Percentiles rank a stretch among this genome's conserved stretches.
phyloP scores from a whole-genome alignment of 352 stramenopile species.

The Phytophthora foliorum region DNA sequence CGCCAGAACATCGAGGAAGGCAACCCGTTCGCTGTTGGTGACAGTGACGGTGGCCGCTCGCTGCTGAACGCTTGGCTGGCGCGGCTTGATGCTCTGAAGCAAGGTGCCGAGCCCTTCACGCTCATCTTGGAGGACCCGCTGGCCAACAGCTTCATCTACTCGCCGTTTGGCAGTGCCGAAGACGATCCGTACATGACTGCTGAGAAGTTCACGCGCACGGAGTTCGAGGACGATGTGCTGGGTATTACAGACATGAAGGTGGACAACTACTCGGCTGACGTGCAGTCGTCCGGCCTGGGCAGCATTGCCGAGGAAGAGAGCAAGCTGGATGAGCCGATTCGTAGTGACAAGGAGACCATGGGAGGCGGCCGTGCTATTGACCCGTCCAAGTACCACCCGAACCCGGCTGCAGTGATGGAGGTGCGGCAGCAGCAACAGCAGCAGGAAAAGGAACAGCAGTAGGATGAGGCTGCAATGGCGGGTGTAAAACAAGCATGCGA shows the following conservation, averaged over 20 bases:
- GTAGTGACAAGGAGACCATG: conserved; percentile 77
- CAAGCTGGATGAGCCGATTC: conserved; percentile 43
- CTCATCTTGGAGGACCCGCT: conserved; percentile 92
- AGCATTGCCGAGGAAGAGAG: conserved; percentile 53
- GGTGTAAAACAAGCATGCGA: conserved; percentile 18
- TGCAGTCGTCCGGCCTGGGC: conserved; percentile 11
- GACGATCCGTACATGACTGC: conserved; percentile 75
- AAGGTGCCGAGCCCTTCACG: conserved; percentile 86
- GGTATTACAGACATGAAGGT: conserved; percentile 95
- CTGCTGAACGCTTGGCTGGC: conserved; percentile 63
- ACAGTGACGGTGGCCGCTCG: conserved; percentile 75
- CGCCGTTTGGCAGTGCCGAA: conserved; percentile 55
- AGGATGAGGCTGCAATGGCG: conserved; percentile 42
- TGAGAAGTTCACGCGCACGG: conserved; percentile 88
- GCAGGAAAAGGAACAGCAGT: conserved; percentile 37
- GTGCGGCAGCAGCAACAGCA: conserved; percentile 52
- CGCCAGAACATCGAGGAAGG: conserved; percentile 76
- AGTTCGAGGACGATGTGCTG: conserved; percentile 94
- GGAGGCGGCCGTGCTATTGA: conserved; percentile 59
- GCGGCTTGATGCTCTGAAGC: conserved; percentile 62
- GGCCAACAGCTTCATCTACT: conserved; percentile 94
- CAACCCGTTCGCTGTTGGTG: conserved; percentile 88
- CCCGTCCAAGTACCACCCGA: conserved; percentile 69
- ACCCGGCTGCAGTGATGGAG: conserved; percentile 71
- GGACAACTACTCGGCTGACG: conserved; percentile 74